A percentile compares a stretch with the other conserved stretches of the same genome.
These are phyloP conservation scores for Penicillium cinerascens DNA, from an alignment of 495 filamentous ascomycete species.

Conservation along the genomic window DNA sequence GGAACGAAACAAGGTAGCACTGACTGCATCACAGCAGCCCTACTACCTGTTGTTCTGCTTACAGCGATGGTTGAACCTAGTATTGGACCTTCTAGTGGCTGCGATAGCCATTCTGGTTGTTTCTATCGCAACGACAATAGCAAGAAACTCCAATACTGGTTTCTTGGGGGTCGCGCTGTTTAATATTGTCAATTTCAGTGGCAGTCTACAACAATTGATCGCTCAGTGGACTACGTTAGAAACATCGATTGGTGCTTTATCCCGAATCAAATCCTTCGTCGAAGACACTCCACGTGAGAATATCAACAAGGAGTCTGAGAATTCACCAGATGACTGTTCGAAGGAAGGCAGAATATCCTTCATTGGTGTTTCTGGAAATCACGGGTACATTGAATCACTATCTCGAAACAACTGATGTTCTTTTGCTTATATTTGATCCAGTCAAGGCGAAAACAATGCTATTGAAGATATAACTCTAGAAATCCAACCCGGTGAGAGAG, in stretches of 20 bases:
- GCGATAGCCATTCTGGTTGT: conserved; percentile 40
- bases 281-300: neutral
- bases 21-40: conserved; percentile 54
- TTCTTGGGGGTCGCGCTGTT: conserved; percentile 56
- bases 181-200: conserved; percentile 50
- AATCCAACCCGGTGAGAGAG: conserved; percentile 21
- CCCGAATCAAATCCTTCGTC: conserved; percentile 39
- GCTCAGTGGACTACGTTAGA: conserved; percentile 51
- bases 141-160: neutral
- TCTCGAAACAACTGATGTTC: neutral
- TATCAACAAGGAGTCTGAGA: conserved; percentile 27
- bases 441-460: conserved; percentile 1
- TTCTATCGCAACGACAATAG: conserved; percentile 34
- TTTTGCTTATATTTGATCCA: too few species aligned
- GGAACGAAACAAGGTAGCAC: conserved; percentile 44
- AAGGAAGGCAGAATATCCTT: neutral
- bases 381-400: neutral
- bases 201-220: conserved; percentile 34
- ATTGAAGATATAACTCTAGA: conserved; percentile 22
- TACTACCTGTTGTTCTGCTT: conserved; percentile 58
- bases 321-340: conserved; percentile 1
- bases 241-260: conserved; percentile 49
- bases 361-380: neutral
- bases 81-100: conserved; percentile 55
- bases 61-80: conserved; percentile 66